phyloP scores from a whole-genome alignment of 2,329 filamentous ascomycete species.

The Clarireedia monteithiana region DNA sequence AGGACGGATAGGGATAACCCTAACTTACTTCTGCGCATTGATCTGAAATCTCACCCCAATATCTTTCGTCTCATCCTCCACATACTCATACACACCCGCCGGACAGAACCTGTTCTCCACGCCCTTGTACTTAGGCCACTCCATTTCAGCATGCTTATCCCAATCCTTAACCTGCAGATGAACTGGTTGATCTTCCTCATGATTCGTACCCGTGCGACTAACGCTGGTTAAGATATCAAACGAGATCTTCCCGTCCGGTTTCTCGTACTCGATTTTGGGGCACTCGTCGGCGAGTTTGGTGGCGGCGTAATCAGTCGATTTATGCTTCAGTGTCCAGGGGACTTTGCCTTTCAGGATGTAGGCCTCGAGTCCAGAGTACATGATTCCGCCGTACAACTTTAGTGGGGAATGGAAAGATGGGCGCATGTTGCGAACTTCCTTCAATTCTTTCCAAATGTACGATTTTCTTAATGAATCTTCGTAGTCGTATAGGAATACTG shows the following conservation, averaged over 20 bases:
- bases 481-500: constrained; percentile 90
- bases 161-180: constrained; percentile 93
- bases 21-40: constrained; percentile 87
- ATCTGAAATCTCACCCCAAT: constrained; percentile 94
- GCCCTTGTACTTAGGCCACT: constrained; percentile 84
- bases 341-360: constrained; percentile 76
- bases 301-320: constrained; percentile 64
- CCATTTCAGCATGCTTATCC: constrained; percentile 77
- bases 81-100: constrained; percentile 95
- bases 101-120: constrained; percentile 96
- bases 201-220: constrained; percentile 91
- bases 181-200: constrained; percentile 96
- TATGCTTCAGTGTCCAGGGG: constrained; percentile 91
- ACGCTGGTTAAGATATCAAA: constrained; percentile 97
- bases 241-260: constrained; percentile 88
- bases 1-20: background rate
- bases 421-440: constrained; percentile 94
- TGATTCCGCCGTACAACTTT: constrained; percentile 79
- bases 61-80: constrained; percentile 82
- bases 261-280: constrained; percentile 89
- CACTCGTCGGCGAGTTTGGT: constrained; percentile 75
- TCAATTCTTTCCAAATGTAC: constrained; percentile 87
- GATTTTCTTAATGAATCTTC: constrained; percentile 82
- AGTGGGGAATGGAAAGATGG: constrained; percentile 87
- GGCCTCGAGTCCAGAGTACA: constrained; percentile 90